Evolutionary conservation across 2,329 filamentous ascomycete species (phyloP), one percentile per base, ranked within the genome.

Genomic region (Cordyceps tenuipes): DNA sequence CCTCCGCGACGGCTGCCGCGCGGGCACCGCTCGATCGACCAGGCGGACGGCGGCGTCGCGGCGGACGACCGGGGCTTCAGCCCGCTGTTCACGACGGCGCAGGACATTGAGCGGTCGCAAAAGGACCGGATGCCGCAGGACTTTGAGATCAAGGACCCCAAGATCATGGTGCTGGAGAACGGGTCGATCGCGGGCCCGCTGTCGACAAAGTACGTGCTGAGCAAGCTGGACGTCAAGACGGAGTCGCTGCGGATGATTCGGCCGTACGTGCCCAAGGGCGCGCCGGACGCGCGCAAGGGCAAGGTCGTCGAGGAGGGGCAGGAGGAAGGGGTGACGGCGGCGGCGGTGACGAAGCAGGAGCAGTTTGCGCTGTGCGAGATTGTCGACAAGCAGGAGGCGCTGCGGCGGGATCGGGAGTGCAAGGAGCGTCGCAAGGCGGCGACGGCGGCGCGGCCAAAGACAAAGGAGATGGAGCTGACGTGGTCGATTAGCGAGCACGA

Each of bases 391-490:
- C 71, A 73, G 50, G 80, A 76, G 1, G 73, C 81, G 58, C 77
- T 68, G 67, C 72, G 74, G 62, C 72, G 77, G 64, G 70, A 72
- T 54, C 65, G 71, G 47, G 77, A 78, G 63, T 73, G 77, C 62
- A 76, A 73, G 64, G 75, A 76, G 63, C 72, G 74, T 66, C 76
- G 69, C 64, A 76, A 76, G 50, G 74, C 76, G 61, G 65, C 66
- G 66, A n/a, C 15, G 15, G 39, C 39, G 39, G 68, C 74, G 63
- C 70, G 72, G 64, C 62, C 75, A 41, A 79, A 77, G 64, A 69
- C 73, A 17, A 97, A 97, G 76, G 87, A 87, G 69, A 72, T 97
- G n/a, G 92, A 97, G 75, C 67, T 97, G 66, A 93, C 91, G 72
- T 97, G 92, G 92, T 86, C 87, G 39, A 95, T 96, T 68, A 86